These are phyloP conservation scores for Parvularia atlantis DNA, from an alignment of 78 protist species.

Conservation along the genomic window DNA sequence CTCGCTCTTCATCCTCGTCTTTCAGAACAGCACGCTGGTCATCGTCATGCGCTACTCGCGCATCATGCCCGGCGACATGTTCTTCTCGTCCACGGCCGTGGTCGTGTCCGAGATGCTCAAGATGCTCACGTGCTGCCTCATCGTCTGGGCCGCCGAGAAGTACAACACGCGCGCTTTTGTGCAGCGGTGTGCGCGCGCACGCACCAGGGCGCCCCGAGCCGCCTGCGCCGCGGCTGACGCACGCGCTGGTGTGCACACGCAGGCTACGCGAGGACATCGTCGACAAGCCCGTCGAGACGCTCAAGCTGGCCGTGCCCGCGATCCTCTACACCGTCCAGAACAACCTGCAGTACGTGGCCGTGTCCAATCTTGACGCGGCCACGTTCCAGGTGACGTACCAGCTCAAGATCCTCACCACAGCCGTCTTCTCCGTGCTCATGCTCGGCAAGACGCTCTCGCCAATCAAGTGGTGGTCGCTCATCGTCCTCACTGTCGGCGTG, in stretches of 20 bases:
- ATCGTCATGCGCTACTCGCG: constrained; percentile 37
- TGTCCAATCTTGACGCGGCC: constrained; percentile 51
- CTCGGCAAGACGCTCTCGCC: constrained; percentile 14
- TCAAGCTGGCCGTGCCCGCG: constrained; percentile 44
- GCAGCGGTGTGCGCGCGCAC: not conserved
- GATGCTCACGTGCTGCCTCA: not conserved
- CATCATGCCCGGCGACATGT: not conserved
- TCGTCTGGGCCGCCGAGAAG: not conserved
- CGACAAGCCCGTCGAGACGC: not conserved
- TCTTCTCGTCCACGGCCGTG: constrained; percentile 39
- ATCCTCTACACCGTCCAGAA: constrained; percentile 46
- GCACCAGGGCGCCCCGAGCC: not conserved
- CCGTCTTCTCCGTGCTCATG: constrained; percentile 44
- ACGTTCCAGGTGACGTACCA: constrained; percentile 63
- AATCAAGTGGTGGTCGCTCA: constrained; percentile 41
- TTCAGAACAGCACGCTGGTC: constrained; percentile 38
- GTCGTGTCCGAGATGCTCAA: constrained; percentile 33
- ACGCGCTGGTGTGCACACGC: not conserved
- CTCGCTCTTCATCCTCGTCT: constrained; percentile 26
- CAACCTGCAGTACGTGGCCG: constrained; percentile 52
- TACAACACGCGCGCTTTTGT: not conserved
- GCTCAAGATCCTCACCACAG: constrained; percentile 57
- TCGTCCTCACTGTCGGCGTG: constrained; percentile 36
- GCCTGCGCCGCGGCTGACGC: not conserved
- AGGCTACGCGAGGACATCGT: not conserved